Conservation (phyloP, 257 asterid species). For the Marsdenia floribunda region DNA sequence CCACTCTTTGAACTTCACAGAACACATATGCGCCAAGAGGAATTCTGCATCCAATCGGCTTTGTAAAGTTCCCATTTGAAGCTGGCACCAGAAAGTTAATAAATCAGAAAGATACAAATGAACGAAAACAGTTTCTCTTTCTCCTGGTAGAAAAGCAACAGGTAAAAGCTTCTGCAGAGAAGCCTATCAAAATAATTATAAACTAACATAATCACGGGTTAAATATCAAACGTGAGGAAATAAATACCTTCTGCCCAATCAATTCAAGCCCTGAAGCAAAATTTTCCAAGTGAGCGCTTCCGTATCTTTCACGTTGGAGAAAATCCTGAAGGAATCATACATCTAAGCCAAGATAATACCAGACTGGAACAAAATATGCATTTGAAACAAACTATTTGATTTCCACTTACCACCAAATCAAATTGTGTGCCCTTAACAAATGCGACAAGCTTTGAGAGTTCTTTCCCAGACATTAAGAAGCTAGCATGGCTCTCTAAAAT, state of each 20-base stretch:
- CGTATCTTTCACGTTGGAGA: conserved; percentile 90
- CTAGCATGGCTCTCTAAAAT: conserved; percentile 97
- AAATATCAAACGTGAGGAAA: background rate
- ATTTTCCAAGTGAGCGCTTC: conserved; percentile 89
- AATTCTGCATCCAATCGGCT: conserved; percentile 97
- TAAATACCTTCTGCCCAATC: conserved; percentile 85
- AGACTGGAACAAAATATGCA: conserved; percentile 4
- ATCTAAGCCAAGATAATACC: conserved; percentile 14
- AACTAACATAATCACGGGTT: background rate
- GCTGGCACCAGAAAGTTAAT: conserved; percentile 39
- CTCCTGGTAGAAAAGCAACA: background rate
- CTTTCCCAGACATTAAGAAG: conserved; percentile 96
- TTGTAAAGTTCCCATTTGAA: conserved; percentile 89
- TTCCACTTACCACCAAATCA: conserved; percentile 73
- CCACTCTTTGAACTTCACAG: conserved; percentile 99
- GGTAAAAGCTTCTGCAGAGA: background rate
- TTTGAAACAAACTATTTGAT: conserved; percentile 10
- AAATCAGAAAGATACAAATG: conserved; percentile 15
- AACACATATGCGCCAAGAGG: conserved; percentile 95
- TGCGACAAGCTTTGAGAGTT: conserved; percentile 95
- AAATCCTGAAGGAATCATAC: conserved; percentile 60
- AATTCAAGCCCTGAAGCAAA: conserved; percentile 94
- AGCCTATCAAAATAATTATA: background rate
- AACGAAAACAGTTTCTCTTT: background rate
- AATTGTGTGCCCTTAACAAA: conserved; percentile 99